Base-by-base conservation (phyloP, 148 eudicot species). In the Pharnaceum exiguum region DNA sequence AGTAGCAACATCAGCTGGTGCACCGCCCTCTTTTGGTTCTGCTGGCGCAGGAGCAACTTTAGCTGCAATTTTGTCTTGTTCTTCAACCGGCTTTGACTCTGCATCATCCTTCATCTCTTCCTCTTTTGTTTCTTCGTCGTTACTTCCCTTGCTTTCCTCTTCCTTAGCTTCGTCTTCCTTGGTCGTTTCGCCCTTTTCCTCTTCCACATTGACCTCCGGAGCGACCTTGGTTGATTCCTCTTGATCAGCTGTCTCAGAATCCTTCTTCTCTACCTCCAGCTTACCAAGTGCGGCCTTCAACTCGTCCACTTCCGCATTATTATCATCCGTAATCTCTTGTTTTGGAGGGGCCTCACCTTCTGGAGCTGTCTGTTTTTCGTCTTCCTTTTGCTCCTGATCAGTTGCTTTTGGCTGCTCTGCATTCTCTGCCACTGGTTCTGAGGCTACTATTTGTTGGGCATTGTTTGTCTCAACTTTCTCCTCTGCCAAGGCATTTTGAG, bases 401-500 rank as follows among this genome's bases (percentile, higher is more conserved):
- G 11, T 39, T 30, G 10, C 25, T 48, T 9, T 10, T 51, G 3
- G 3, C 23, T 43, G 17, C 46, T 43, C 46, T 12, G 4, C 1
- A 43, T 43, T 10, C 7, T 30, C 25, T 18, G 4, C 39, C 33
- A 17, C 22, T 52, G 26, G 16, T 52, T 29, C 38, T n/a, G 54
- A 36, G 11, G 9, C 46, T 16, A 17, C 46, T 9, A n/a, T 2
- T 42, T 42, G 25, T 30, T 31, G 23, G 6, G 38, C 36, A 38
- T 52, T 52, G 56, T 31, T 18, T 35, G 13, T 51, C 58, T 63
- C 67, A 49, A 51, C 36, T 30, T 21, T 42, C 31, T 51, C 24
- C 46, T 70, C 68, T 47, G 51, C 46, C 45, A 62, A 46, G 55
- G 63, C 63, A 56, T 38, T 57, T 25, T 70, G 63, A 40, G 51